Base-by-base conservation (phyloP, 805 yeast genomes). In the Candida alai region DNA sequence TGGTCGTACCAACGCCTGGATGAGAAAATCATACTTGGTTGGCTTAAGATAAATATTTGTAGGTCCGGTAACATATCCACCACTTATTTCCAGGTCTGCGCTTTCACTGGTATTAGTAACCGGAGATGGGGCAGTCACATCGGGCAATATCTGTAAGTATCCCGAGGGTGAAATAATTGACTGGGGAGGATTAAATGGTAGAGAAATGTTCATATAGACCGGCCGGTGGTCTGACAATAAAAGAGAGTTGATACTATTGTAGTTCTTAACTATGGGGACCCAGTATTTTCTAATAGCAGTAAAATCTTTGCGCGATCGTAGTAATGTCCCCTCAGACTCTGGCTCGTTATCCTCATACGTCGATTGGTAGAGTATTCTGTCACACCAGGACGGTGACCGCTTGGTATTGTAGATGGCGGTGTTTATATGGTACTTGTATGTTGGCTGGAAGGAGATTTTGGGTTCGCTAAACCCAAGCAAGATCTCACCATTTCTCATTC, bases 351-450 rank as follows among this genome's bases (percentile, higher is more conserved):
- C 24, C 10, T 52, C 44, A 38, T 57, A 54, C 16, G 79, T 74
- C 2, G 65, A 51, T 36, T 73, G 72, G 48, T 63, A 85, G 29
- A 89, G 53, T 5, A 89, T 74, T 34, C 97, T 60, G 53, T 89
- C 97, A 57, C 96, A 88, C 95, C 95, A 89, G 5, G 95, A 80
- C 0, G 96, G 94, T 1, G 64, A 61, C 36, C 96, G 65, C 44
- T 77, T 79, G 2, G 53, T 26, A 40, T 75, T 73, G 53, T 75
- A 84, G 7, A 60, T 56, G n/a, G 70, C 67, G 0, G 78, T 65
- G 20, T 74, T 72, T 2, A 69, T 39, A 32, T 57, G 54, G 52
- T 65, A 84, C 58, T 89, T 89, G 63, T 82, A 89, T 0, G 95
- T 84, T 8, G 95, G 96, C n/a, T 62, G 64, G 53, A 89, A 89